A percentile compares a stretch with the other conserved stretches of the same genome.
phyloP scores from a whole-genome alignment of 2,329 filamentous ascomycete species.

The Exophiala sp. region DNA sequence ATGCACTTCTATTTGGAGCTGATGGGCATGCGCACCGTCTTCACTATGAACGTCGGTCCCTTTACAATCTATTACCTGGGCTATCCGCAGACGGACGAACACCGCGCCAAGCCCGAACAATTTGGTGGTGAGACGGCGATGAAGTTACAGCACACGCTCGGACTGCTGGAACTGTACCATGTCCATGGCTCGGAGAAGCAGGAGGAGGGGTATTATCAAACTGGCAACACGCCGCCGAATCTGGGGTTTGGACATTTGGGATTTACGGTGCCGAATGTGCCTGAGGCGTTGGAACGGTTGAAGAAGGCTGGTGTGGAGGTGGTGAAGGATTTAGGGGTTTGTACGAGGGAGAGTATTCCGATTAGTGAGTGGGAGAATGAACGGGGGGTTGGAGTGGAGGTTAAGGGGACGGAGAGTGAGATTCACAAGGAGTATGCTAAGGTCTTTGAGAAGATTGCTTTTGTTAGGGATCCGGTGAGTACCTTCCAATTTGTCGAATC shows the following conservation, averaged over 20 bases:
- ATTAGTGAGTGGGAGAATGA: constrained; percentile 36
- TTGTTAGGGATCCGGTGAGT: constrained; percentile 40
- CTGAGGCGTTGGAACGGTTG: constrained; percentile 32
- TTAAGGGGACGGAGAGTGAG: constrained; percentile 22
- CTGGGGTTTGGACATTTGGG: constrained; percentile 40
- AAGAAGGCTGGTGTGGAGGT: constrained; percentile 32
- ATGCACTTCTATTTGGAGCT: constrained; percentile 39
- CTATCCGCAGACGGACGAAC: constrained; percentile 33
- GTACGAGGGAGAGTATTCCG: constrained; percentile 31
- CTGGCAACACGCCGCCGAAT: constrained; percentile 35
- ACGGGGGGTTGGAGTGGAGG: constrained; percentile 33
- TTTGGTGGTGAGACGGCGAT: constrained; percentile 33
- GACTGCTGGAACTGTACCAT: constrained; percentile 38
- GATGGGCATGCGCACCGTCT: constrained; percentile 40
- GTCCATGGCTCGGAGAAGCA: constrained; percentile 35
- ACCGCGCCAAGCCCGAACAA: constrained; percentile 29
- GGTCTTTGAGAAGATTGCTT: constrained; percentile 37
- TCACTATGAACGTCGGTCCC: constrained; percentile 39
- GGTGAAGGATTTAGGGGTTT: constrained; percentile 34
- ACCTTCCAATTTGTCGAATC: no score
- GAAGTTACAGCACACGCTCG: constrained; percentile 33
- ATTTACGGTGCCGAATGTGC: constrained; percentile 39
- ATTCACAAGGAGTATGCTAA: constrained; percentile 35
- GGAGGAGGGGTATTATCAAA: constrained; percentile 25
- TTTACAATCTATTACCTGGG: constrained; percentile 42